Base-by-base conservation (phyloP, 2,329 filamentous ascomycete species). In the Hawksworthiomyces lignivorus region DNA sequence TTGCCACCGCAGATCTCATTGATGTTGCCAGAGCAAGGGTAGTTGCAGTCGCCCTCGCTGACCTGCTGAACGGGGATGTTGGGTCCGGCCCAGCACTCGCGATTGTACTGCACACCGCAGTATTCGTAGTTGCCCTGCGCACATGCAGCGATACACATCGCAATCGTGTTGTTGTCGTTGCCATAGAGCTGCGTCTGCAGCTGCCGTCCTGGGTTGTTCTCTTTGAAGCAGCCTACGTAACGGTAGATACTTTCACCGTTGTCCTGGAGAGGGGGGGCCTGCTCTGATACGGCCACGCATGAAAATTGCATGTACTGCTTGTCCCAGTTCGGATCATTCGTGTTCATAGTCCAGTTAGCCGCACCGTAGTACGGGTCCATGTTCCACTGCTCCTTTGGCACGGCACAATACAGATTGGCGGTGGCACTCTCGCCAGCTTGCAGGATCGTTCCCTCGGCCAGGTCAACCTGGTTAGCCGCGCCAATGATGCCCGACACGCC, bases 311-410 rank as follows among this genome's bases (percentile, higher is more conserved):
- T 64, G 7, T 60, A 57, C 37, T 73, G 69, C 58, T 77, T 78
- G 21, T 66, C 69, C 38, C 71, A 64, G 2, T 52, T 55, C 0
- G 68, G 66, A 43, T 77, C 75, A 39, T 75, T 72, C 34, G 70
- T 70, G 54, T 78, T 79, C 52, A 79, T 64, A 0, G 69, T 75
- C 75, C 75, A 79, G 3, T 59, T 52, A 0, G 73, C 70, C 0
- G 56, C 60, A 3, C 69, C 69, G 4, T 58, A 60, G 47, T 71
- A 75, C 0, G 68, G 54, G n/a, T 72, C 63, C 2, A 65, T 56
- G 48, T 80, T 78, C 62, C 74, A 73, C 47, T 78, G 74, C 0
- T 64, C 62, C 53, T 76, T 75, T 8, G 74, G 73, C 0, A 70
- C 72, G 2, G 70, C 64, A 50, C 76, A 80, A 45, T 69, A 72